Percentiles rank a stretch among this genome's conserved stretches.
Conservation (phyloP, 768 basidiomycete genomes). For the Rhizopogon sp. region DNA sequence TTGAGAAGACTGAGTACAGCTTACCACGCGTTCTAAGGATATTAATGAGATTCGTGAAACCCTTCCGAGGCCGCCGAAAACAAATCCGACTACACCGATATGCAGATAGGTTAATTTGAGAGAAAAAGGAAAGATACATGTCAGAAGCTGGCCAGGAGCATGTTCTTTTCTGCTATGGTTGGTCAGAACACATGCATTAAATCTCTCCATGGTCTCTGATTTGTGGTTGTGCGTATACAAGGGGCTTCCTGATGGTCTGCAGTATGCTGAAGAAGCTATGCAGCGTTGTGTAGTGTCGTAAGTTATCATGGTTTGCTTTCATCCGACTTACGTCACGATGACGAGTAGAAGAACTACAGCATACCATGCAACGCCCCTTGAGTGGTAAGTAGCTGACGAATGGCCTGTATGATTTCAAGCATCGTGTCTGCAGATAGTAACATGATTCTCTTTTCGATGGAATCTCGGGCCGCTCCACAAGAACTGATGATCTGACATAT, state of each 20-base stretch:
- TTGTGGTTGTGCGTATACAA: neutral
- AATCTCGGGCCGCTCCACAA: neutral
- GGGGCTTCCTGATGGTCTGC: neutral
- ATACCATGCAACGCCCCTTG: neutral
- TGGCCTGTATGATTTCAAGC: neutral
- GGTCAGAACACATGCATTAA: neutral
- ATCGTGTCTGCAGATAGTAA: neutral
- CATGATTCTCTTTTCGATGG: neutral
- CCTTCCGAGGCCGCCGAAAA: neutral
- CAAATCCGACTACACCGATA: too few relatives aligned
- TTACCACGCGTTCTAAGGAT: too few relatives aligned
- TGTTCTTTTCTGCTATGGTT: neutral
- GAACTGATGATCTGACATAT: neutral
- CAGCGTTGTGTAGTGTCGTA: neutral
- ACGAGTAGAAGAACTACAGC: neutral
- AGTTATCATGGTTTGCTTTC: neutral
- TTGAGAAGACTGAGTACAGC: too few relatives aligned
- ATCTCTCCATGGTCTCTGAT: neutral
- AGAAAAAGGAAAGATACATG: neutral
- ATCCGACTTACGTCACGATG: neutral
- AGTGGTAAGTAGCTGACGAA: neutral
- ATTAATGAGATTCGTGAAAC: neutral
- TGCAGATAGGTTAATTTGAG: neutral
- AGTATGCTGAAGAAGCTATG: neutral
- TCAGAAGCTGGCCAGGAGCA: neutral